Base-by-base conservation (phyloP, 1,284 basidiomycete genomes). In the Sphagnurus paluster region DNA sequence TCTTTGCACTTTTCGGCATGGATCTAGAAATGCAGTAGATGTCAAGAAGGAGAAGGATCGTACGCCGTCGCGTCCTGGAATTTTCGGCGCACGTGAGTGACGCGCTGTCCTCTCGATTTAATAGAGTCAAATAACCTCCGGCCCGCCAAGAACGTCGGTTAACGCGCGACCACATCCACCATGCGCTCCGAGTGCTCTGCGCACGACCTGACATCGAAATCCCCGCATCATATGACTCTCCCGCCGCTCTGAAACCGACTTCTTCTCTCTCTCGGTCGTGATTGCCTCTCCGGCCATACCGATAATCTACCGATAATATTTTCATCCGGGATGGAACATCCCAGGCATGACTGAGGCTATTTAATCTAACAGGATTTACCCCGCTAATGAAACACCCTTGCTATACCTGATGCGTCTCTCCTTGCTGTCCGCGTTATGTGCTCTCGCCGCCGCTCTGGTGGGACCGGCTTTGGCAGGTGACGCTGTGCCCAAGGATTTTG, bases 1-100 rank as follows among this genome's bases (percentile, higher is more conserved):
- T 93, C 65, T 89, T 94, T 8, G 82, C 73, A 52, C 82, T 87
- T 68, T 94, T 94, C 8, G 92, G 90, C 93, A 95, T 72, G 16
- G 23, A 26, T 2, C 14, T 20, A 35, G 23, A 17, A 36, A 16
- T 33, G n/a, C 5, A n/a, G n/a, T n/a, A n/a, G n/a, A n/a, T n/a
- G n/a, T n/a, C n/a, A n/a, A n/a, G n/a, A n/a, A n/a, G n/a, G n/a
- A 11, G 16, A 28, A 28, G 13, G 6, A 6, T 13, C 7, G 26
- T 6, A 13, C 13, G 26, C 26, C 6, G 29, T 14, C 6, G 29
- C 6, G 11, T n/a, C 29, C 4, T 14, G 29, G 5, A 32, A 33
- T 33, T 33, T 33, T 33, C 30, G 39, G 35, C 14, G 16, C 14
- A 21, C 33, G 13, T 25, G 26, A 33, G 10, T 21, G 39, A 17